Evolutionary conservation across 352 stramenopile species (phyloP).

Genomic region (Saprolegnia parasitica): DNA sequence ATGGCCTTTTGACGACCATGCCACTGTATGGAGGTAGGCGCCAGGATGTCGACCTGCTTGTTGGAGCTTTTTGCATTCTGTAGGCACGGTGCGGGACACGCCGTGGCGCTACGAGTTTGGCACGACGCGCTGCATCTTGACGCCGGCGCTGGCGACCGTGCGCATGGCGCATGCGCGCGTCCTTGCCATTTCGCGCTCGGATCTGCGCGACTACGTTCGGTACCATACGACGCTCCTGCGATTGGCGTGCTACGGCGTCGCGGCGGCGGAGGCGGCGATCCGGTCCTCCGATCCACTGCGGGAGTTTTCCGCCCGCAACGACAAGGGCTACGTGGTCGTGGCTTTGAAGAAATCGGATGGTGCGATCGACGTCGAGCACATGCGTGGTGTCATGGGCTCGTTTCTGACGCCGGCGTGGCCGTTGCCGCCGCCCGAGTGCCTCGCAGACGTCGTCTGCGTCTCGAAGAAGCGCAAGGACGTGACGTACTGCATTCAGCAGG

Average conservation of each 20-base stretch:
- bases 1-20: constrained; percentile 70
- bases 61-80: not conserved
- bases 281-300: constrained; percentile 56
- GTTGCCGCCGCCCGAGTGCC: constrained; percentile 33
- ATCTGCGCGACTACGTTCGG: constrained; percentile 58
- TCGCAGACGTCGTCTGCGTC: constrained; percentile 68
- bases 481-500: constrained; percentile 53
- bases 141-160: constrained; percentile 49
- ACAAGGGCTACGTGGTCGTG: constrained; percentile 83
- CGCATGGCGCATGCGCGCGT: constrained; percentile 47
- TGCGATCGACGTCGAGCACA: constrained; percentile 42
- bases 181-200: constrained; percentile 44
- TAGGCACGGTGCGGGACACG: constrained; percentile 42
- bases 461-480: constrained; percentile 63
- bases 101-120: constrained; percentile 78
- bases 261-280: constrained; percentile 56
- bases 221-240: constrained; percentile 80
- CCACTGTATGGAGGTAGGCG: constrained; percentile 43
- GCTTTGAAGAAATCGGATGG: constrained; percentile 34
- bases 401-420: constrained; percentile 70
- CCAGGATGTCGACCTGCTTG: not conserved
- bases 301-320: constrained; percentile 82
- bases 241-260: constrained; percentile 67
- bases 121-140: constrained; percentile 66
- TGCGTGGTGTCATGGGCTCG: constrained; percentile 59